These are phyloP conservation scores for Penicillium taxi DNA, from an alignment of 495 filamentous ascomycete genomes.

Conservation along the genomic window DNA sequence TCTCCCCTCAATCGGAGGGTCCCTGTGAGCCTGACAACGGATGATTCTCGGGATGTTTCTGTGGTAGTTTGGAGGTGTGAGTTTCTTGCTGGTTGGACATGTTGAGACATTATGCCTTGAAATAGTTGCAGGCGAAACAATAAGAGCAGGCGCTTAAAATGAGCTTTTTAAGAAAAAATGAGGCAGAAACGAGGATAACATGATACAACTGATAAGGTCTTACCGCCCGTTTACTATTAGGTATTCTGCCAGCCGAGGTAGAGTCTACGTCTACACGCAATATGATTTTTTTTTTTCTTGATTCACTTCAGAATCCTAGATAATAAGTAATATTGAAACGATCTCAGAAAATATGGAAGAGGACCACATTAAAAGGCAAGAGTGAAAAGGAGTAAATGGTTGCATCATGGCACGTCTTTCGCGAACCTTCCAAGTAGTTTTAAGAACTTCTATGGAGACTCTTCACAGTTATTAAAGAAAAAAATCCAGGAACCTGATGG, in stretches of 20 bases:
- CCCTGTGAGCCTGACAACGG: slow-evolving; percentile 12
- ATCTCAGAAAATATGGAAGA: too few relatives aligned
- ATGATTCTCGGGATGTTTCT: slow-evolving; percentile 11
- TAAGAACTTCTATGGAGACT: background rate
- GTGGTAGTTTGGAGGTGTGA: slow-evolving; percentile 15
- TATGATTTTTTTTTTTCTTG: slow-evolving; percentile 1
- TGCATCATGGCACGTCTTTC: too few relatives aligned
- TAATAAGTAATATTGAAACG: too few relatives aligned
- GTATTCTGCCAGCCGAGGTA: background rate
- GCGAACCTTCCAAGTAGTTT: slow-evolving; percentile 1
- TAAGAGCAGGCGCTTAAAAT: too few relatives aligned
- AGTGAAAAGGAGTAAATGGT: too few relatives aligned
- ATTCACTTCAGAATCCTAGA: too few relatives aligned
- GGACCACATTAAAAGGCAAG: too few relatives aligned
- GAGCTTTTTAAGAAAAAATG: too few relatives aligned
- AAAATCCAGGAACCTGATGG: slow-evolving; percentile 1
- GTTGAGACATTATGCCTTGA: slow-evolving; percentile 24
- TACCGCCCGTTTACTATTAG: slow-evolving; percentile 9
- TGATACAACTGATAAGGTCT: slow-evolving; percentile 10
- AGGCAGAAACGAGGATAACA: background rate
- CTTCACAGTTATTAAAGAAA: background rate
- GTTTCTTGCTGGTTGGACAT: slow-evolving; percentile 15
- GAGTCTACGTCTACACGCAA: too few relatives aligned
- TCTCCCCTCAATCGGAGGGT: slow-evolving; percentile 35
- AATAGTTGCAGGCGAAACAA: too few relatives aligned